These are phyloP conservation scores for Clavariopsis aquatica DNA, from an alignment of 495 filamentous ascomycete genomes.

Conservation along the genomic window DNA sequence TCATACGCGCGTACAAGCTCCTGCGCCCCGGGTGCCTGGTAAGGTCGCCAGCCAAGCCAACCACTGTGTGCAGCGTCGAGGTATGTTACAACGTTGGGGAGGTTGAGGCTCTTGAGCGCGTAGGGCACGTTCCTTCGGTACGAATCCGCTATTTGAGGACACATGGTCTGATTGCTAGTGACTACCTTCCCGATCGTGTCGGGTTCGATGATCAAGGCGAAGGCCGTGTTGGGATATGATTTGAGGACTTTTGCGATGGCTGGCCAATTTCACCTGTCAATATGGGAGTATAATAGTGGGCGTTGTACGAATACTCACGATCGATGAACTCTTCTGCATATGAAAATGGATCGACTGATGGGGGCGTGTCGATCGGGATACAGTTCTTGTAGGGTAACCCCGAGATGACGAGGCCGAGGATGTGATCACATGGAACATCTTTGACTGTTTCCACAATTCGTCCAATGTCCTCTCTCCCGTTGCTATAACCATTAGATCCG, in stretches of 20 bases:
- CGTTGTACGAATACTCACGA: background rate
- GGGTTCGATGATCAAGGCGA: conserved; percentile 25
- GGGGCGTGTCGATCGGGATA: background rate
- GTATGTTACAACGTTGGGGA: conserved; percentile 23
- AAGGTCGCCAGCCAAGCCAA: conserved; percentile 11
- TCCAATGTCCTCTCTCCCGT: background rate
- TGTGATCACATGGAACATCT: conserved; percentile 21
- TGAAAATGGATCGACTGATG: background rate
- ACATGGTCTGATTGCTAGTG: background rate
- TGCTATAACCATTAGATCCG: conserved; percentile 4
- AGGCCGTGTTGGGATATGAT: conserved; percentile 14
- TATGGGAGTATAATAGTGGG: background rate
- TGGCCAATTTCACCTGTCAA: background rate
- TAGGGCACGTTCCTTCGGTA: conserved; percentile 7
- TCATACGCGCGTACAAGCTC: background rate
- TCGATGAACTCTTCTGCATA: conserved; percentile 16
- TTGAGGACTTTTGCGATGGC: conserved; percentile 6
- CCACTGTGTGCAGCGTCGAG: conserved; percentile 25
- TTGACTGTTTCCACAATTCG: conserved; percentile 7
- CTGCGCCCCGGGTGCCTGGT: background rate
- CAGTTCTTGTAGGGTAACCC: conserved; percentile 17
- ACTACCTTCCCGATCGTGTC: background rate
- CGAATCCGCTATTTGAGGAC: background rate
- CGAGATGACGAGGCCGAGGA: conserved; percentile 19
- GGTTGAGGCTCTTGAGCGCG: conserved; percentile 15